A percentile compares a stretch with the other conserved stretches of the same genome.
Conservation (phyloP, 805 yeast genomes). For the Nakazawaea ishiwadae region DNA sequence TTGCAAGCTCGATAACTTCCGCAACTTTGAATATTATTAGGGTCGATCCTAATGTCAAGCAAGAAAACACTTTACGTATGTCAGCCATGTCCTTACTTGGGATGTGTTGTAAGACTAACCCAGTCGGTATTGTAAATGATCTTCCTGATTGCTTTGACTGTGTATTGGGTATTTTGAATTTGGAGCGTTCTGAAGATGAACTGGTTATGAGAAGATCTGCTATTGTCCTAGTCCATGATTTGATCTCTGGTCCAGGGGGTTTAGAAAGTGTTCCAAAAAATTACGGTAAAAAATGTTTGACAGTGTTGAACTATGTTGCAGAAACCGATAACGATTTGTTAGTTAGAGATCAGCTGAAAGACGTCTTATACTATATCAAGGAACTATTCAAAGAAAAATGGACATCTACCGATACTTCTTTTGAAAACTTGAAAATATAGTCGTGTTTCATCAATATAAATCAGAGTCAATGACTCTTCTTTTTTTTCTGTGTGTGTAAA, state of each 20-base stretch:
- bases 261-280: constrained; percentile 44
- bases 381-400: constrained; percentile 1
- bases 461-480: too few species aligned
- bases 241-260: constrained; percentile 40
- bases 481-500: too few species aligned
- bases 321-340: constrained; percentile 52
- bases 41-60: constrained; percentile 15
- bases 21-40: constrained; percentile 32
- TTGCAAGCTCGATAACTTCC: constrained; percentile 38
- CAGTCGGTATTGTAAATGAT: constrained; percentile 43
- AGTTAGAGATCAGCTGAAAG: constrained; percentile 53
- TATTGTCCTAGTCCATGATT: constrained; percentile 59
- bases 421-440: not conserved
- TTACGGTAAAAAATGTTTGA: constrained; percentile 38
- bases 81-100: constrained; percentile 89
- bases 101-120: constrained; percentile 52
- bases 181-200: constrained; percentile 41
- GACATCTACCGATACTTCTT: not conserved
- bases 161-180: constrained; percentile 66
- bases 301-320: constrained; percentile 36
- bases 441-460: not conserved
- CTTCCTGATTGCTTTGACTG: constrained; percentile 67
- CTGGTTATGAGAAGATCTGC: constrained; percentile 73
- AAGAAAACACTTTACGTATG: constrained; percentile 67
- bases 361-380: constrained; percentile 25